Evolutionary conservation across 2,329 filamentous ascomycete species (phyloP), one percentile per base, ranked within the genome.

Genomic region (Pseudogymnoascus sp.): DNA sequence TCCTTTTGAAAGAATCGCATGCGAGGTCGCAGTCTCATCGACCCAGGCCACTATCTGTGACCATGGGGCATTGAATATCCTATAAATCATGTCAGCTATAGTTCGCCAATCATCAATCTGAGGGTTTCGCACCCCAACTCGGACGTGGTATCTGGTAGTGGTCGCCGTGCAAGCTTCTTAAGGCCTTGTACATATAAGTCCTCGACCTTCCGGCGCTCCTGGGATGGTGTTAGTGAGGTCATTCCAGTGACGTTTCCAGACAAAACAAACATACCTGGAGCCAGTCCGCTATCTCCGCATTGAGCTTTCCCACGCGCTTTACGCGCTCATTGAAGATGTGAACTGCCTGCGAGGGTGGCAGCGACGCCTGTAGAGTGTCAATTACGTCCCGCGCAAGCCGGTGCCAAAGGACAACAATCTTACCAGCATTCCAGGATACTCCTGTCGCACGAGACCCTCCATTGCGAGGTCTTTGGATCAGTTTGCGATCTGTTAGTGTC

Each of bases 361-460:
- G 83, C 72, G 85, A 84, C 69, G 88, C 87, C 93, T 97, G 70
- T 67, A 65, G 62, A 29, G 62, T 42, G 63, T 68, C 45, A 69
- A 64, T 63, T 63, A 59, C 69, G 72, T 73, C 69, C 54, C 37
- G 57, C 51, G 60, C 47, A 63, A 64, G 42, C 63, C 61, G 65
- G 63, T 62, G 60, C 39, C 42, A 39, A 62, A 51, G 62, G 66
- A 68, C 66, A 65, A 7, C n/a, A 64, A 66, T 77, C 89, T 82
- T 82, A 97, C 93, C 87, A 96, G 87, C 85, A 97, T 88, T 71
- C 87, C 88, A 76, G 93, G 92, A 81, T 97, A 97, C 78, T 97
- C 93, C 77, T 89, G 83, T 78, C 92, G 86, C 75, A 90, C 87
- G 73, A 93, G 83, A 73, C 88, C 87, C 66, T 90, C 88, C 86